These are phyloP conservation scores for Porphyra umbilicalis DNA, from an alignment of 31 red algal species.

Conservation along the genomic window DNA sequence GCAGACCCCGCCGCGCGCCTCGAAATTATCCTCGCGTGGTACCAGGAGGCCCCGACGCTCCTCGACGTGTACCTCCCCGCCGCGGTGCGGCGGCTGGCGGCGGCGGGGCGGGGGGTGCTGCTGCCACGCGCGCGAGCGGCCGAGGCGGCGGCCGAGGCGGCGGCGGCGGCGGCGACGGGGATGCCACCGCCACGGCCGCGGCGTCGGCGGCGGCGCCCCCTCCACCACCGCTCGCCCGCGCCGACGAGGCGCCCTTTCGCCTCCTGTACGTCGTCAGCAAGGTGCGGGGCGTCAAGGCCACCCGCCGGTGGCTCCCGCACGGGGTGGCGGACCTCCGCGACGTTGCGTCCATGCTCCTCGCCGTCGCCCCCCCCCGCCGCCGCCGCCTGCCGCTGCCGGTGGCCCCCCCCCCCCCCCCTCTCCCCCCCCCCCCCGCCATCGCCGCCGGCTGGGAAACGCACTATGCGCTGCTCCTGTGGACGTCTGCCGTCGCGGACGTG, in stretches of 20 bases:
- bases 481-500: conserved; percentile 21
- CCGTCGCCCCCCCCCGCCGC: neutral
- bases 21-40: conserved; percentile 14
- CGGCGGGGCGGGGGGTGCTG: conserved; percentile 3
- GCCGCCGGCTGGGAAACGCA: conserved; percentile 26
- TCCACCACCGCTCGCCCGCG: neutral
- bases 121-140: neutral
- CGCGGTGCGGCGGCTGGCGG: conserved; percentile 16
- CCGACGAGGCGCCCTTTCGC: conserved; percentile 18
- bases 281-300: conserved; percentile 59
- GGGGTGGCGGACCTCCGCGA: conserved; percentile 26
- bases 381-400: neutral
- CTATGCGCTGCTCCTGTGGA: conserved; percentile 36
- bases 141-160: neutral
- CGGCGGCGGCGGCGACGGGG: neutral
- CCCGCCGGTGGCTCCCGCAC: conserved; percentile 34
- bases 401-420: neutral
- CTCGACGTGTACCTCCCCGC: conserved; percentile 39
- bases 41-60: conserved; percentile 33
- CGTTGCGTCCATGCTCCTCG: conserved; percentile 12
- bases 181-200: conserved; percentile 2
- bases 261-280: conserved; percentile 55
- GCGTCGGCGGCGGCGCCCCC: no score
- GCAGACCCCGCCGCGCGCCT: neutral
- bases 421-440: neutral